These are phyloP conservation scores for Ophiorrhiza pumila DNA, from an alignment of 257 asterid species.

Conservation along the genomic window DNA sequence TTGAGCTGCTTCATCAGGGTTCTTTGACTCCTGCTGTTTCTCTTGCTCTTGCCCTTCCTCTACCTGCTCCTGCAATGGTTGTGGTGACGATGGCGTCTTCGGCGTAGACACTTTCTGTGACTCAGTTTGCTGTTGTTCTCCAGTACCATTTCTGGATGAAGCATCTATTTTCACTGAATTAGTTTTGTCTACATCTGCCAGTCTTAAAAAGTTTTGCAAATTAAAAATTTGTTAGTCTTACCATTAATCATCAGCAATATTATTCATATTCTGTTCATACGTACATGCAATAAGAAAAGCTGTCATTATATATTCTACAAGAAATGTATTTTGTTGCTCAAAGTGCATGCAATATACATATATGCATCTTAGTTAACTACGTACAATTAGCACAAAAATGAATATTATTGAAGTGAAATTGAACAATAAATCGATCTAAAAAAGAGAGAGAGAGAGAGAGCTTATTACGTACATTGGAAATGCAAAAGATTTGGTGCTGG, in stretches of 20 bases:
- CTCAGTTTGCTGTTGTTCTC: not conserved
- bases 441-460: no score
- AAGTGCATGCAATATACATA: no score
- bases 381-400: no score
- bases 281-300: no score
- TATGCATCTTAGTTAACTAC: no score
- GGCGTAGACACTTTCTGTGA: conserved; percentile 6
- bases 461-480: conserved; percentile 47
- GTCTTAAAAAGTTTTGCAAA: conserved; percentile 17
- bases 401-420: no score
- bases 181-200: conserved; percentile 25
- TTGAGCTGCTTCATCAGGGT: conserved; percentile 20
- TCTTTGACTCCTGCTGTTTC: conserved; percentile 1
- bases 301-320: not conserved
- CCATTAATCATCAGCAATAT: no score
- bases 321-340: no score
- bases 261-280: no score
- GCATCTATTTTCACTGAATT: conserved; percentile 22
- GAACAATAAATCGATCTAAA: no score
- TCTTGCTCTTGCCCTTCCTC: not conserved
- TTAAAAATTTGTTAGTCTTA: not conserved
- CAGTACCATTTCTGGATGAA: conserved; percentile 22
- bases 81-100: not conserved
- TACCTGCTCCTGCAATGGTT: not conserved
- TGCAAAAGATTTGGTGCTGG: conserved; percentile 55